Base-by-base conservation (phyloP, 768 basidiomycete species). In the Boletus subcaerulescens region DNA sequence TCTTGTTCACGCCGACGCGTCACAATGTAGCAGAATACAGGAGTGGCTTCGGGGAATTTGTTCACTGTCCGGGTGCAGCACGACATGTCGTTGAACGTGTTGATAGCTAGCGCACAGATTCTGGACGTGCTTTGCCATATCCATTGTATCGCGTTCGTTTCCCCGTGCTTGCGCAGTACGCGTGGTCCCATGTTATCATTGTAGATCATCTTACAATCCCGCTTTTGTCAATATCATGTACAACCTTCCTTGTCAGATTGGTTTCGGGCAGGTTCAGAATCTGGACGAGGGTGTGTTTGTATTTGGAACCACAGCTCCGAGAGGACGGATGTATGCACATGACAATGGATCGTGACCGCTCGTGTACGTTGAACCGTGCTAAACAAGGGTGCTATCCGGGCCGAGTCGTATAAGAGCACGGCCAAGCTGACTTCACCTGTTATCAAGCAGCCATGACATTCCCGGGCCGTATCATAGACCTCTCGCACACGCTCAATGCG, bases 401-500 rank as follows among this genome's bases (percentile, higher is more conserved):
- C 40, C 40, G 18, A 7, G 13, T n/a, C 26, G 18, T 52, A 41
- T 24, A 53, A 40, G 45, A 35, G 33, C 14, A 14, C 33, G 39
- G n/a, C 31, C 26, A 7, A 40, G 45, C 35, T 5, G 24, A 41
- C 45, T 18, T 20, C 5, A 13, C 29, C 10, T 38, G 43, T 40
- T 35, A 4, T 20, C 38, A 24, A 6, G 46, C 31, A 10, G 11
- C 12, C 33, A 66, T 66, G 61, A 14, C 44, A 26, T n/a, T 49
- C 39, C n/a, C n/a, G n/a, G n/a, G n/a, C n/a, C 60, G 55, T 9
- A 48, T 61, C 45, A 54, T 65, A 2, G 64, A 66, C 32, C 65
- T 65, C 36, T 67, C 64, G 41, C 64, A 65, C 15, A 63, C 61
- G 26, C 53, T 65, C 39, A 40, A 52, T 11, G 20, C 55, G n/a